phyloP scores from a whole-genome alignment of 73 alveolate genomes.

The Stentor coeruleus region DNA sequence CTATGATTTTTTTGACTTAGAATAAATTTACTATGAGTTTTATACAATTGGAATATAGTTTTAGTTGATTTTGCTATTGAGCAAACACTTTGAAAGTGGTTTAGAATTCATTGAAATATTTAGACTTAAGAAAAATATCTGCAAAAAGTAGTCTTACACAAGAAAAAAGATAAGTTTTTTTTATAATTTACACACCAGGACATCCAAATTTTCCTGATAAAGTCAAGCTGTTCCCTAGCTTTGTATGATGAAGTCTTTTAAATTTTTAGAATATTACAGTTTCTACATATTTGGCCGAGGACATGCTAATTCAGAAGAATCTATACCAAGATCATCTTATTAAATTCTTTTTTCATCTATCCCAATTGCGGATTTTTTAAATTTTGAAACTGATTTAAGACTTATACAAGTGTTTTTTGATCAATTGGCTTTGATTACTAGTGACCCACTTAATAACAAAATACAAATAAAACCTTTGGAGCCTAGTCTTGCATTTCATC shows the following conservation, averaged over 20 bases:
- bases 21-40: too few species aligned
- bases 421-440: slow-evolving; percentile 93
- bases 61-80: slow-evolving; percentile 94
- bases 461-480: slow-evolving; percentile 82
- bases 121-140: slow-evolving; percentile 87
- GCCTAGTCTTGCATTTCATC: slow-evolving; percentile 91
- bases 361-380: slow-evolving; percentile 99
- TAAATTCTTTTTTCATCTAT: slow-evolving; percentile 80
- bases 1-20: too few species aligned
- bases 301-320: slow-evolving; percentile 62
- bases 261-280: slow-evolving; percentile 76
- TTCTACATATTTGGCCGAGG: slow-evolving; percentile 98
- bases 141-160: slow-evolving; percentile 94
- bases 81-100: slow-evolving; percentile 25
- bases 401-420: slow-evolving; percentile 92
- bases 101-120: slow-evolving; percentile 87
- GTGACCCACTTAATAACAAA: slow-evolving; percentile 97
- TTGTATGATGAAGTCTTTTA: slow-evolving; percentile 90
- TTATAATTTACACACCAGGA: slow-evolving; percentile 98
- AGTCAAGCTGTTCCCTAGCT: slow-evolving; percentile 79
- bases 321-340: slow-evolving; percentile 89
- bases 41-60: slow-evolving; percentile 98
- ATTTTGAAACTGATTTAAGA: slow-evolving; percentile 98
- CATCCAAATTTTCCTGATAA: slow-evolving; percentile 96
- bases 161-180: slow-evolving; percentile 96